phyloP scores from a whole-genome alignment of 1,284 basidiomycete species.

The Neolentinus lepideus region DNA sequence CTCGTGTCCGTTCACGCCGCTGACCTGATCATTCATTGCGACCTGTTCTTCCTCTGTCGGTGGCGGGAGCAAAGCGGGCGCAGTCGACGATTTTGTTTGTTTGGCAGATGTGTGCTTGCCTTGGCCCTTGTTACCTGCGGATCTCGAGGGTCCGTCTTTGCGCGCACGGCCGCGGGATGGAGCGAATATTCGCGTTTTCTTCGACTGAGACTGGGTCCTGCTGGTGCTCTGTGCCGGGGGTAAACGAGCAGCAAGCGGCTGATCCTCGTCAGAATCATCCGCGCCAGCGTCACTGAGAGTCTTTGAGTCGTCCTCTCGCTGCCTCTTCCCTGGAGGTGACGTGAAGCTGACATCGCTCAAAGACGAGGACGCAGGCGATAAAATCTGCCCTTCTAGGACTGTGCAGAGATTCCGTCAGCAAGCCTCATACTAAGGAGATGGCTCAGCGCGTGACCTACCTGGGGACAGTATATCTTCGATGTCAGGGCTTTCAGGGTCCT shows the following conservation, averaged over 20 bases:
- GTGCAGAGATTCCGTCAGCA: constrained; percentile 21
- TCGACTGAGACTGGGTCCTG: constrained; percentile 5
- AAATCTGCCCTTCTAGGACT: constrained; percentile 25
- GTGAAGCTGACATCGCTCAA: constrained; percentile 35
- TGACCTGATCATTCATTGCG: constrained; percentile 37
- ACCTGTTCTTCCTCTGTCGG: constrained; percentile 32
- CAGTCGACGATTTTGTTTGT: constrained; percentile 52
- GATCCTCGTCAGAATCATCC: constrained; percentile 44
- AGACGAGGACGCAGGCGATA: constrained; percentile 52
- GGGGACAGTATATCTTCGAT: constrained; percentile 14
- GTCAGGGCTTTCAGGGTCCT: constrained; percentile 3
- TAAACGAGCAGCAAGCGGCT: constrained; percentile 38
- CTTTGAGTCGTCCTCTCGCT: constrained; percentile 32
- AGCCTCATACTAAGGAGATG: constrained; percentile 9
- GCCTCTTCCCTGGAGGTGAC: constrained; percentile 41
- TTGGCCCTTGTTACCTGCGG: constrained; percentile 28
- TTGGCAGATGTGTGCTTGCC: constrained; percentile 48
- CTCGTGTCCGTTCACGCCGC: constrained; percentile 38
- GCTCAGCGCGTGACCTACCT: constrained; percentile 19
- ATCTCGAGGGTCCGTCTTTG: constrained; percentile 7
- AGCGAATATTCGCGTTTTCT: neutral
- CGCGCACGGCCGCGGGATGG: neutral
- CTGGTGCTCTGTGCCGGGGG: constrained; percentile 12
- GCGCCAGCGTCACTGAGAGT: constrained; percentile 29
- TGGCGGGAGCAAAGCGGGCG: constrained; percentile 29